Evolutionary conservation across 371 early-diverging fungal genomes (phyloP).

Genomic region (Fennellomyces sp.): DNA sequence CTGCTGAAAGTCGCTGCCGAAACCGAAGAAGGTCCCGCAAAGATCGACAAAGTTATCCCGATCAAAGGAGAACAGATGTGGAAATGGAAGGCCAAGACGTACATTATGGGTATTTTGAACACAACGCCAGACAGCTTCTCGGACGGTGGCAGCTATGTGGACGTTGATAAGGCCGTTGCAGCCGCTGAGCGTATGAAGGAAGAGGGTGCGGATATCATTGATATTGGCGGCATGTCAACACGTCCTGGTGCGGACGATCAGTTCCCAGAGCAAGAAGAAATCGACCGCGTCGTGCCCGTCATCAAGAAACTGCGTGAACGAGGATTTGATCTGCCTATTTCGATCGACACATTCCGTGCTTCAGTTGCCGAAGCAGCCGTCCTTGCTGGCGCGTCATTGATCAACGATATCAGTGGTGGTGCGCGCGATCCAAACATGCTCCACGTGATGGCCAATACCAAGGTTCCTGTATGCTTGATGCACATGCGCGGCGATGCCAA

Average conservation of each 20-base stretch:
- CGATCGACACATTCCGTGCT: constrained; percentile 93
- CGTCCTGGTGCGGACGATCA: constrained; percentile 85
- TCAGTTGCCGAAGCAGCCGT: constrained; percentile 83
- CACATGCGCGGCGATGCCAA: constrained; percentile 95
- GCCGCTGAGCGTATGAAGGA: constrained; percentile 74
- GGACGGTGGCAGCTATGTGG: constrained; percentile 83
- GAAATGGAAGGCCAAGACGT: constrained; percentile 71
- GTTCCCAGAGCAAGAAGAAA: constrained; percentile 78
- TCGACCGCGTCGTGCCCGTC: constrained; percentile 87
- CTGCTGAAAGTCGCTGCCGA: constrained; percentile 64
- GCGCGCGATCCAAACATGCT: constrained; percentile 82
- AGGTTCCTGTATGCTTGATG: constrained; percentile 93
- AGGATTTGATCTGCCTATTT: constrained; percentile 76
- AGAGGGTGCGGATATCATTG: constrained; percentile 91
- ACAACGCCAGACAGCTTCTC: constrained; percentile 97
- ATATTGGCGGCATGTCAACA: constrained; percentile 96
- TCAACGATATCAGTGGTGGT: constrained; percentile 97
- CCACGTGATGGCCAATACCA: constrained; percentile 70
- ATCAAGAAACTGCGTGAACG: constrained; percentile 73
- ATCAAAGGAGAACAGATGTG: constrained; percentile 48
- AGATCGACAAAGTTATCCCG: constrained; percentile 75
- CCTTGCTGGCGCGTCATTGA: constrained; percentile 81
- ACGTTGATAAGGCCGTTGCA: constrained; percentile 69
- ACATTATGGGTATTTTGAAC: constrained; percentile 96
- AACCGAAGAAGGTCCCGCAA: constrained; percentile 35